Evolutionary conservation across 345 rosid genomes (phyloP), one percentile per base, ranked within the genome.

Genomic region (Alliaria petiolata): DNA sequence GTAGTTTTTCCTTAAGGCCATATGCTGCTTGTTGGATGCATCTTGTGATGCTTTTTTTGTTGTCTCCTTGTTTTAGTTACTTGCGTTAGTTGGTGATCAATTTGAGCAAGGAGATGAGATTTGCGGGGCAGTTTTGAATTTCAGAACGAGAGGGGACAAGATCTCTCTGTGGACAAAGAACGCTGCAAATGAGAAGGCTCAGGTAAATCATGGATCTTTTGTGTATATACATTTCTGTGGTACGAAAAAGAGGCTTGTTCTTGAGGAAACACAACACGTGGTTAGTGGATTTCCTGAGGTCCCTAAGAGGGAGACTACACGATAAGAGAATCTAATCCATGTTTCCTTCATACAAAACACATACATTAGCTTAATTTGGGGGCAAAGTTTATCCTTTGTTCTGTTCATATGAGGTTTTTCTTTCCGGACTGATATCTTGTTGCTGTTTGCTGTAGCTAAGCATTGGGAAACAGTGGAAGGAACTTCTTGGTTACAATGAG

Each of bases 391-490:
- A 38, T 17, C 45, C 9, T 12, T 4, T 57, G 30, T 20, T 57
- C 33, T 58, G 33, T 58, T 58, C 30, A 58, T 58, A 3, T 36
- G 51, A 63, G 36, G n/a, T 4, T 26, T 6, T 38, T 64, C 19
- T 10, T 30, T 36, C 31, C n/a, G 13, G 34, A 22, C 25, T 65
- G 53, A 66, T 30, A 39, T 20, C 31, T 36, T 34, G 28, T 12
- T 49, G 22, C 1, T 47, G 11, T 39, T 30, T 22, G 16, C 22
- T 67, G 65, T 87, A 95, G 99, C 28, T 83, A 49, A 88, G 93
- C 84, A 91, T 95, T 57, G 99, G 93, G 67, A 89, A 86, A 54
- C 99, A 89, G 60, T 89, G 95, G 99, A 91, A 89, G 85, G 96
- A 85, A 67, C 75, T 88, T 26, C 75, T 95, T 20, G 95, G 89